A percentile compares a stretch with the other conserved stretches of the same genome.
Evolutionary conservation across 805 yeast genomes (phyloP).

Genomic region (Pichia nanzhaoensis): DNA sequence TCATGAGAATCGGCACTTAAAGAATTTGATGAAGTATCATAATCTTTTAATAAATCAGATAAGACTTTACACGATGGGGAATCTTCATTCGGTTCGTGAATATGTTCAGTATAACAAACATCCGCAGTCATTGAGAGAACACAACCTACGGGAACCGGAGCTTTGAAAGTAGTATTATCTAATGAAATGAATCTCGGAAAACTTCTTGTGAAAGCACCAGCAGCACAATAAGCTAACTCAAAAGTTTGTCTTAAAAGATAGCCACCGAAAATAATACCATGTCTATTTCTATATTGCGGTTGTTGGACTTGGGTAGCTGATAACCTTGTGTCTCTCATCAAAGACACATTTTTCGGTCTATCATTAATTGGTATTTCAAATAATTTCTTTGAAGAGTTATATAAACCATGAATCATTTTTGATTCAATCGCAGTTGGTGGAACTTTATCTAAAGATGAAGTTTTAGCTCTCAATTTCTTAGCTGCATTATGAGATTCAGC

Average conservation of each 20-base stretch:
- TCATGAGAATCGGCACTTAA: conserved; percentile 46
- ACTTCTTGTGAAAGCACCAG: conserved; percentile 80
- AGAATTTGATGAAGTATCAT: conserved; percentile 52
- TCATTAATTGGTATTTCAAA: conserved; percentile 23
- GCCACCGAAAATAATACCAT: conserved; percentile 94
- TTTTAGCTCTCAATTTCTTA: conserved; percentile 70
- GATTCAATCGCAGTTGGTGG: conserved; percentile 81
- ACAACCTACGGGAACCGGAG: conserved; percentile 94
- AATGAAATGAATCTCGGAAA: conserved; percentile 85
- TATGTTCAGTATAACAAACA: conserved; percentile 80
- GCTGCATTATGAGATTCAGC: conserved; percentile 88
- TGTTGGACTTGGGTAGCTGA: conserved; percentile 85
- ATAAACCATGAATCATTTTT: conserved; percentile 67
- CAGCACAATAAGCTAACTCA: conserved; percentile 88
- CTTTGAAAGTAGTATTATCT: conserved; percentile 85
- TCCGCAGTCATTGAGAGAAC: conserved; percentile 77
- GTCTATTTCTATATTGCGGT: conserved; percentile 93
- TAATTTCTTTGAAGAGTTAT: conserved; percentile 46
- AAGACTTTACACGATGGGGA: conserved; percentile 23
- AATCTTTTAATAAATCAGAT: conserved; percentile 33
- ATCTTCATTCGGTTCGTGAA: conserved; percentile 35
- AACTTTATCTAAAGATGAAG: conserved; percentile 49
- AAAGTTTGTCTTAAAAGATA: conserved; percentile 86
- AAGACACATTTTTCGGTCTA: conserved; percentile 45
- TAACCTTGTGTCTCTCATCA: conserved; percentile 67